phyloP scores from a whole-genome alignment of 116 monocot genomes.

The Iris pallida region DNA sequence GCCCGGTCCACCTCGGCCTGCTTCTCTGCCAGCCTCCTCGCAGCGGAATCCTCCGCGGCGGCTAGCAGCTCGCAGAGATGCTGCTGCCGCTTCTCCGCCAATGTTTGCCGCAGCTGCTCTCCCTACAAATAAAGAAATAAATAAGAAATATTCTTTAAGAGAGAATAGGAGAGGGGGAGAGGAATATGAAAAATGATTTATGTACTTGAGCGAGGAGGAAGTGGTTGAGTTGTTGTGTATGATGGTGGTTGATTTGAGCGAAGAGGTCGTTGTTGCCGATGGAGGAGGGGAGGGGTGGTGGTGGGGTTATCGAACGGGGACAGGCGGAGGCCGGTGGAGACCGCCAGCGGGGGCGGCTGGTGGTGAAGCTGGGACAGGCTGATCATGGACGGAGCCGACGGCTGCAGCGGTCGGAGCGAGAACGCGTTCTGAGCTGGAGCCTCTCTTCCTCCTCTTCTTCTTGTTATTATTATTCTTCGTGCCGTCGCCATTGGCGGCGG shows the following conservation, averaged over 20 bases:
- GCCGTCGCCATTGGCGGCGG: too few species aligned
- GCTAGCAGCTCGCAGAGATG: conserved; percentile 24
- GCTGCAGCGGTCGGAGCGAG: too few species aligned
- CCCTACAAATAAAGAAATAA: too few species aligned
- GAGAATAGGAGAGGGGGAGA: not conserved
- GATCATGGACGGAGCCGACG: too few species aligned
- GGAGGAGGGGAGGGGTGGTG: too few species aligned
- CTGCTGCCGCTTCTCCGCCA: conserved; percentile 17
- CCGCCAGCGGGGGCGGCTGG: conserved; percentile 4
- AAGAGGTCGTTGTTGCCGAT: conserved; percentile 19
- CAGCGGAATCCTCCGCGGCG: conserved; percentile 16
- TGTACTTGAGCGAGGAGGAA: conserved; percentile 33
- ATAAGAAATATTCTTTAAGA: too few species aligned
- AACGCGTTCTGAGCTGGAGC: too few species aligned
- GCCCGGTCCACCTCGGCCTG: conserved; percentile 30
- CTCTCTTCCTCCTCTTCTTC: conserved; percentile 24
- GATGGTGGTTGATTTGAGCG: conserved; percentile 21
- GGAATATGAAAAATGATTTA: not conserved
- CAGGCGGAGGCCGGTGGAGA: conserved; percentile 30
- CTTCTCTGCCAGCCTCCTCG: conserved; percentile 22
- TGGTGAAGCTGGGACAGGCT: not conserved
- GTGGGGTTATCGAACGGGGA: too few species aligned
- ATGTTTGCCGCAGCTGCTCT: conserved; percentile 37
- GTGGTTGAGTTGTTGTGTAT: conserved; percentile 29
- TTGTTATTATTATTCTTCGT: not conserved